Base-by-base conservation (phyloP, 2,329 filamentous ascomycete genomes). In the Akanthomyces uredinophilus region DNA sequence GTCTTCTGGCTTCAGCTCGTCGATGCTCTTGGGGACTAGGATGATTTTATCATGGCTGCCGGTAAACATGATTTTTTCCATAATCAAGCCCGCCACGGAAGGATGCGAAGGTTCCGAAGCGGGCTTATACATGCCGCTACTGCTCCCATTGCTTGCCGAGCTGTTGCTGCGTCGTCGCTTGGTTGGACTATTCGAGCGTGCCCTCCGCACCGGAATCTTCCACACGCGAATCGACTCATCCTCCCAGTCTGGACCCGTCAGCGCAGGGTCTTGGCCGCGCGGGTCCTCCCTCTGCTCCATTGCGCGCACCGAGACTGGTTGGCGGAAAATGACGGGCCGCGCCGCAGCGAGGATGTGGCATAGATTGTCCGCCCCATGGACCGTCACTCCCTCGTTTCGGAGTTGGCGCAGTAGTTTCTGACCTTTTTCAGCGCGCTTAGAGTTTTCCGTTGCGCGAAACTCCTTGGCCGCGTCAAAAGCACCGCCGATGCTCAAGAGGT, bases 401-500 rank as follows among this genome's bases (percentile, higher is more conserved):
- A 64, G 61, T 22, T 66, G 54, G 13, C 64, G 63, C 44, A 75
- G 60, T 55, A 70, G 60, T 43, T 72, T 70, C 39, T 67, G 67
- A 16, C 78, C 74, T 66, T 78, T 79, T 22, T 72, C 72, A 58
- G 71, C 74, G 57, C 77, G 74, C 62, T 74, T 71, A 39, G 73
- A 69, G 53, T 82, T 81, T 39, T 78, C 70, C 11, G 74, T 69
- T 22, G 70, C 70, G 5, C 71, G 63, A 8, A 74, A 72, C 64
- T 81, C 78, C 60, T 75, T 77, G 41, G 79, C 79, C 18, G 77
- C 73, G 6, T 82, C 78, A 24, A 83, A 74, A 6, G 82, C 76
- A 73, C 95, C 92, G 32, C 93, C 92, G 63, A 96, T 74, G 5
- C 91, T 96, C 66, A 99, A 81, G 62, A 97, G 83, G 79, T 93